A percentile compares a stretch with the other conserved stretches of the same genome.
phyloP scores from a whole-genome alignment of 805 yeast species.

The Kregervanrija fluxuum region DNA sequence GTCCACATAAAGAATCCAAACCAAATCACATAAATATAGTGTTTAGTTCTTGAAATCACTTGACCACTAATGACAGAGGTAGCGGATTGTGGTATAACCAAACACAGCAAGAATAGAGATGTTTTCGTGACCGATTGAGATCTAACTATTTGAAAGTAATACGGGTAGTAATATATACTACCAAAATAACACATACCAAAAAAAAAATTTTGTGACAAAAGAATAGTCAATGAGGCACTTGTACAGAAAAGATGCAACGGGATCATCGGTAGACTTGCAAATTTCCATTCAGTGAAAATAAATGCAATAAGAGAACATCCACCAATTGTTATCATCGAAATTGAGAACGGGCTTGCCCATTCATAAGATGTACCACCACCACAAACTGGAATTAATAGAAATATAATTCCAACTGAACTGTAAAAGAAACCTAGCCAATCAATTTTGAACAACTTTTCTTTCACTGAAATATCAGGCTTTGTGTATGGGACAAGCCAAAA shows the following conservation, averaged over 20 bases:
- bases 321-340: slow-evolving; percentile 37
- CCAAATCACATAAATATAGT: slow-evolving; percentile 34
- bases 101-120: slow-evolving; percentile 36
- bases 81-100: slow-evolving; percentile 36
- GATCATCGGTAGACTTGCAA: slow-evolving; percentile 46
- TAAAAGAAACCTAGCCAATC: slow-evolving; percentile 48
- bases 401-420: slow-evolving; percentile 39
- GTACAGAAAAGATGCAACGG: slow-evolving; percentile 38
- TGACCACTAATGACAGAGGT: slow-evolving; percentile 39
- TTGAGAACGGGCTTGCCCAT: slow-evolving; percentile 44
- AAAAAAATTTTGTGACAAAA: slow-evolving; percentile 33
- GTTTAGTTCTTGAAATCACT: slow-evolving; percentile 35
- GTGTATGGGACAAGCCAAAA: slow-evolving; percentile 3
- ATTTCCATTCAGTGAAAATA: slow-evolving; percentile 41
- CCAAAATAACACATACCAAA: slow-evolving; percentile 45
- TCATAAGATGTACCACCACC: slow-evolving; percentile 55
- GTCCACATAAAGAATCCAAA: slow-evolving; percentile 35
- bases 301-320: slow-evolving; percentile 35
- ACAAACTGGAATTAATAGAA: slow-evolving; percentile 47
- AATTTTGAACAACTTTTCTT: slow-evolving; percentile 30
- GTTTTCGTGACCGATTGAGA: slow-evolving; percentile 33
- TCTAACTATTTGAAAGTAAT: slow-evolving; percentile 40
- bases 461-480: not conserved
- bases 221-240: slow-evolving; percentile 27
- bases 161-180: slow-evolving; percentile 41